A percentile compares a stretch with the other conserved stretches of the same genome.
Conservation (phyloP, 768 basidiomycete species). For the Russula virescens region DNA sequence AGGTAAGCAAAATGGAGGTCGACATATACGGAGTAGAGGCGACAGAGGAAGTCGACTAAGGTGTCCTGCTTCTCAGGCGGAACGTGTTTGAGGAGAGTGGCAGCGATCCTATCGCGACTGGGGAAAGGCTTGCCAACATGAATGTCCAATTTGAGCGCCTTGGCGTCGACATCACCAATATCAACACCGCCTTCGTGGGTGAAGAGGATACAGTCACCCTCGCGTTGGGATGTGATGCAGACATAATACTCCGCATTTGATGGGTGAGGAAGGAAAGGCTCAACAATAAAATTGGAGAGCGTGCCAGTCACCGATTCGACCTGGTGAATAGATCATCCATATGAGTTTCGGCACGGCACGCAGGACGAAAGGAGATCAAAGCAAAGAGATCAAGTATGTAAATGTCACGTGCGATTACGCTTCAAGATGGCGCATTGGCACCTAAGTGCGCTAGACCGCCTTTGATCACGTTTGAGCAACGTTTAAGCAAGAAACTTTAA, state of each 20-base stretch:
- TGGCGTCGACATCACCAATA: constrained; percentile 96
- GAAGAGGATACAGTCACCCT: constrained; percentile 96
- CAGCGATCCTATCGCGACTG: constrained; percentile 66
- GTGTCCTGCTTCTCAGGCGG: constrained; percentile 83
- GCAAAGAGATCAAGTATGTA: not conserved
- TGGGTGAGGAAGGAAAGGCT: constrained; percentile 97
- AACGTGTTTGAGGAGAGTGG: constrained; percentile 76
- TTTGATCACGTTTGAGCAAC: constrained; percentile 8
- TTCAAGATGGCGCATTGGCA: not conserved
- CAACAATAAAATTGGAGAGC: constrained; percentile 95
- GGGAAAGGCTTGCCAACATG: constrained; percentile 79
- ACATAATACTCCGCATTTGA: constrained; percentile 95
- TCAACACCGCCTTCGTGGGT: constrained; percentile 99
- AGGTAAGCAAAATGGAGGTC: constrained; percentile 99
- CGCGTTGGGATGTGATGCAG: constrained; percentile 92
- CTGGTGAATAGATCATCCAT: constrained; percentile 34
- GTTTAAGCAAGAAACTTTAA: constrained; percentile 2
- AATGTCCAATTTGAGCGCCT: constrained; percentile 85
- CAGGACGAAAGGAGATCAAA: too few relatives aligned
- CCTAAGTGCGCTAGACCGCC: not conserved
- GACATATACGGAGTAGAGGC: constrained; percentile 95
- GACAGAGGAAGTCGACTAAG: constrained; percentile 89
- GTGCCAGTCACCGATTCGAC: constrained; percentile 94
- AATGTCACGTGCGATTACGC: constrained; percentile 23
- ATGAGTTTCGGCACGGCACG: constrained; percentile 6